A percentile compares a stretch with the other conserved stretches of the same genome.
Conservation (phyloP, 2,329 filamentous ascomycete genomes). For the Fusarium phyllophilum region DNA sequence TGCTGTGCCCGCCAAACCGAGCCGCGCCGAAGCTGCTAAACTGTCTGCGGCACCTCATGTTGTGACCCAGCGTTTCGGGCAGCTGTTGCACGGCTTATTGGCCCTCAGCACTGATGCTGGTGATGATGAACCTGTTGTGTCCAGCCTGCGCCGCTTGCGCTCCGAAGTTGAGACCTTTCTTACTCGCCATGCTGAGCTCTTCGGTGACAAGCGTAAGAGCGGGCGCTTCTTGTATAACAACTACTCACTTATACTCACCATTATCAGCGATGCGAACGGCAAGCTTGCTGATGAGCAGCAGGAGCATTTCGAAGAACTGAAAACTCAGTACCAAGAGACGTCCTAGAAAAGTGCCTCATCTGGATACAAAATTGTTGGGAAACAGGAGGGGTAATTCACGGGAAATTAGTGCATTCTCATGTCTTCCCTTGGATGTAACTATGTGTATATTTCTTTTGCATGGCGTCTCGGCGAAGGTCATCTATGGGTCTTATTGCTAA, state of each 20-base stretch:
- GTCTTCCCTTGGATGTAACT: slow-evolving; percentile 23
- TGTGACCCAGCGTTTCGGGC: slow-evolving; percentile 93
- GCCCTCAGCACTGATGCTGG: slow-evolving; percentile 87
- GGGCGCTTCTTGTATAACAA: slow-evolving; percentile 95
- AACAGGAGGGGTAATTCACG: not conserved
- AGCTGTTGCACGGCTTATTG: slow-evolving; percentile 87
- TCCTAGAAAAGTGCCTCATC: slow-evolving; percentile 13
- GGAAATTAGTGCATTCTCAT: slow-evolving; percentile 10
- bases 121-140: slow-evolving; percentile 91
- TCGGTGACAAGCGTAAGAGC: slow-evolving; percentile 81
- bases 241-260: slow-evolving; percentile 92
- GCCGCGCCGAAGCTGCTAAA: slow-evolving; percentile 63
- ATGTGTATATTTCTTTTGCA: slow-evolving; percentile 34
- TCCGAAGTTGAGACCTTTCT: slow-evolving; percentile 87
- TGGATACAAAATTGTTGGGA: not conserved
- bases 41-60: slow-evolving; percentile 87
- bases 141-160: slow-evolving; percentile 80
- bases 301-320: slow-evolving; percentile 76
- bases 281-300: slow-evolving; percentile 80
- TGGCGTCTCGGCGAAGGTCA: slow-evolving; percentile 39
- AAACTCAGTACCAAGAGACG: slow-evolving; percentile 64
- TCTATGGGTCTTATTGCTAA: slow-evolving; percentile 22
- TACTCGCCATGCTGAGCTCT: slow-evolving; percentile 77
- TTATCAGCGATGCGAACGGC: slow-evolving; percentile 81
- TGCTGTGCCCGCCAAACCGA: slow-evolving; percentile 59